Base-by-base conservation (phyloP, 2,329 filamentous ascomycete species). In the Colletotrichum agaves region DNA sequence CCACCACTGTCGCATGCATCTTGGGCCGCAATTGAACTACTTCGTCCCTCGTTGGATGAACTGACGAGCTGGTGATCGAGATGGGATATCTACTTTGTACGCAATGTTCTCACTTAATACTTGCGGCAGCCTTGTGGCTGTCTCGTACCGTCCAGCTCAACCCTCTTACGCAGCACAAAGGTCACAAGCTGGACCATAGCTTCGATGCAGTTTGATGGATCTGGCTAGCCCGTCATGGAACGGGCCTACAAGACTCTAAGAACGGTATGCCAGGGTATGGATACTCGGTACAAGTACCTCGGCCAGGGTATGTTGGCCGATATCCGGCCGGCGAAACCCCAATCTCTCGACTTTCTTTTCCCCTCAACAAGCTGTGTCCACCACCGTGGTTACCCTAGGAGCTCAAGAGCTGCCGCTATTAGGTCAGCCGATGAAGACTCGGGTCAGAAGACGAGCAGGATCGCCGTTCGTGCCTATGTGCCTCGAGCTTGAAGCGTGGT, bases 191-290 rank as follows among this genome's bases (percentile, higher is more conserved):
- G 47, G 44, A 61, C 31, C 37, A 46, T 27, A 44, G 27, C 52
- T 63, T 52, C 52, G 55, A 68, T 67, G 37, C 56, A 61, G 44
- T 67, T 47, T 60, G 65, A 60, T 59, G 44, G 53, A 65, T 68
- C 62, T 57, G 43, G 63, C 50, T 52, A 69, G 66, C 62, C 61
- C 35, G 44, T 44, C 52, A 67, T 56, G 37, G 56, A 47, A 61
- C 56, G 55, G 66, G 56, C 62, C 49, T 57, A 27, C 10, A 58
- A 39, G 47, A 37, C 41, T 41, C 15, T 52, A 52, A 52, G 19
- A 43, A 8, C 27, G n/a, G 31, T 33, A 21, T 13, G 46, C 21
- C 60, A 64, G 64, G 61, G 60, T 41, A 17, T 33, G 17, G n/a
- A n/a, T n/a, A n/a, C n/a, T n/a, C n/a, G n/a, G n/a, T n/a, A n/a